Conservation (phyloP, 1,139 yeast species). For the Yamadazyma mexicana region DNA sequence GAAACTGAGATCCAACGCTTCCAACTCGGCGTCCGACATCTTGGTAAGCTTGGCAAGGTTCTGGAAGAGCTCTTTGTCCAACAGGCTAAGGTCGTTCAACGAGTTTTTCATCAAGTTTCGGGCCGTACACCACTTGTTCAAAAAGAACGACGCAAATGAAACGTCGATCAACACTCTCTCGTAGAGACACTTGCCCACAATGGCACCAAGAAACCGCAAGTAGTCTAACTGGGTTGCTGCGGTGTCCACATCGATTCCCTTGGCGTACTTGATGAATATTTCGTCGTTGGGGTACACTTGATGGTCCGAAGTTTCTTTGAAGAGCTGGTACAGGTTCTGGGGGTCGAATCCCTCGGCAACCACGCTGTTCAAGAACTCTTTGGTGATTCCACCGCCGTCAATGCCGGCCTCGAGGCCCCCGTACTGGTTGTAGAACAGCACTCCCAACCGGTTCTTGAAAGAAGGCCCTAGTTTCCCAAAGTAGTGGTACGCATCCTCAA, state of each 20-base stretch:
- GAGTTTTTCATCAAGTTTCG: conserved; percentile 46
- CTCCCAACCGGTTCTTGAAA: conserved; percentile 61
- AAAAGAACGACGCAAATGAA: conserved; percentile 83
- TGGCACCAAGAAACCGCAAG: conserved; percentile 69
- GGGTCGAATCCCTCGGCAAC: conserved; percentile 66
- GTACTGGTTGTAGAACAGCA: conserved; percentile 68
- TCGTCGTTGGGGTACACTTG: conserved; percentile 77
- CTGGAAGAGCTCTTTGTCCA: conserved; percentile 67
- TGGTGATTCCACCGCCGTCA: conserved; percentile 96
- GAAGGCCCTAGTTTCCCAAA: conserved; percentile 44
- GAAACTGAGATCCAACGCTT: conserved; percentile 63
- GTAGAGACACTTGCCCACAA: conserved; percentile 88
- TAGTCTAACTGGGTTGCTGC: conserved; percentile 38
- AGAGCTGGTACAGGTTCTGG: conserved; percentile 37
- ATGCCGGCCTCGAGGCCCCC: conserved; percentile 85
- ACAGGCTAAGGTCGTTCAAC: conserved; percentile 73
- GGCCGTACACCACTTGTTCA: conserved; percentile 63
- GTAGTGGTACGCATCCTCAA: conserved; percentile 72
- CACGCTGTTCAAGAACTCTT: conserved; percentile 80
- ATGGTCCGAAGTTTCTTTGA: conserved; percentile 46
- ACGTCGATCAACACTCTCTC: conserved; percentile 81
- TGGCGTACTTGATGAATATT: conserved; percentile 34
- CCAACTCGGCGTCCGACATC: conserved; percentile 59
- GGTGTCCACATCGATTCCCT: conserved; percentile 25
- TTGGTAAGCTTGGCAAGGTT: conserved; percentile 63